A percentile compares a stretch with the other conserved stretches of the same genome.
Evolutionary conservation across 768 basidiomycete genomes (phyloP).

Genomic region (Pholiota molesta): DNA sequence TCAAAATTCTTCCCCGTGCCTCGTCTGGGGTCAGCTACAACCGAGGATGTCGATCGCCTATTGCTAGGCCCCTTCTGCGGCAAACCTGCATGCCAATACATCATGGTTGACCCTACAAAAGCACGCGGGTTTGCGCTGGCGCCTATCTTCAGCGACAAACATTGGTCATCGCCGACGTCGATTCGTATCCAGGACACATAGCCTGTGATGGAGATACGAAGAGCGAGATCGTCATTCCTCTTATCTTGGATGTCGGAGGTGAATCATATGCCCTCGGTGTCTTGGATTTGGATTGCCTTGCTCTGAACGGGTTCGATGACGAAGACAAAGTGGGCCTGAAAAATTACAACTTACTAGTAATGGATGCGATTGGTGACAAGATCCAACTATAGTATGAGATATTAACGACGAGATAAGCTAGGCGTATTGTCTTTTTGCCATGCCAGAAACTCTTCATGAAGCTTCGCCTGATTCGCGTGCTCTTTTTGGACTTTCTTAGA

Average conservation of each 20-base stretch:
- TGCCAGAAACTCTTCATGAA: conserved; percentile 76
- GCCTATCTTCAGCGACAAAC: conserved; percentile 62
- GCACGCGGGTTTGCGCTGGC: conserved; percentile 87
- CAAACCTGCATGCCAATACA: conserved; percentile 89
- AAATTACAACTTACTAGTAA: conserved; percentile 68
- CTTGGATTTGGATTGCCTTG: conserved; percentile 87
- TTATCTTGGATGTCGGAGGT: conserved; percentile 45
- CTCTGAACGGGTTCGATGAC: conserved; percentile 67
- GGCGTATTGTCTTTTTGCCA: conserved; percentile 36
- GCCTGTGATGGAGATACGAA: conserved; percentile 91
- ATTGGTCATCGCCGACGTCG: conserved; percentile 76
- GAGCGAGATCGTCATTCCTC: conserved; percentile 88
- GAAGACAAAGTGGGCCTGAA: conserved; percentile 81
- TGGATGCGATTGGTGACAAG: conserved; percentile 64
- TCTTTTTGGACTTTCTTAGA: conserved; percentile 80
- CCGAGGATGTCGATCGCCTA: conserved; percentile 38
- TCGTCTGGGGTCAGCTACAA: conserved; percentile 24
- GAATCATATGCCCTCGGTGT: conserved; percentile 50
- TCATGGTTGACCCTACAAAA: conserved; percentile 55
- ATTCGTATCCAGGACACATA: conserved; percentile 88
- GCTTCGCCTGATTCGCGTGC: conserved; percentile 70
- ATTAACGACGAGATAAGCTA: not conserved
- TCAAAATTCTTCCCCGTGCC: conserved; percentile 62
- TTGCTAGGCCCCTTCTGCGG: conserved; percentile 88
- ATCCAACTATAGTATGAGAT: conserved; percentile 1